Evolutionary conservation across 345 rosid genomes (phyloP).

Genomic region (Dovyalis caffra): DNA sequence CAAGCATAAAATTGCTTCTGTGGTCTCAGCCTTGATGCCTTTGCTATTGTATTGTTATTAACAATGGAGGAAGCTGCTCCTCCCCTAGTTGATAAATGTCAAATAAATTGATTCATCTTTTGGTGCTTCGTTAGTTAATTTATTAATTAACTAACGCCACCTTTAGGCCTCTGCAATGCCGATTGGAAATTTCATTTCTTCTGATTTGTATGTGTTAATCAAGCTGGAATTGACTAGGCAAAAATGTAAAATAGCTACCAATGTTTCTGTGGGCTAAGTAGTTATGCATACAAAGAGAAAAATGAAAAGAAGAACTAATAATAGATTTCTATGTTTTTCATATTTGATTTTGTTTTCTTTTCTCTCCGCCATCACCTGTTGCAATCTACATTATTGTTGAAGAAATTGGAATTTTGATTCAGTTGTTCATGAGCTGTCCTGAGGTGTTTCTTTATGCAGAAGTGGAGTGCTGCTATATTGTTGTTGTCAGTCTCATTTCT

Average conservation of each 20-base stretch:
- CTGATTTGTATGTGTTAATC: not conserved
- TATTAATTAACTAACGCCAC: not conserved
- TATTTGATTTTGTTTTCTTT: too few species aligned
- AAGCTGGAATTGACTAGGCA: not conserved
- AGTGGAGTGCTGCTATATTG: too few species aligned
- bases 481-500: too few species aligned
- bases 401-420: too few species aligned
- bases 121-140: not conserved
- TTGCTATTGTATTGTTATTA: not conserved
- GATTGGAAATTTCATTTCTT: not conserved
- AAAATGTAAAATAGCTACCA: not conserved
- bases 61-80: not conserved
- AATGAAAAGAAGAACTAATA: not conserved
- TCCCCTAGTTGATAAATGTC: not conserved
- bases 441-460: too few species aligned
- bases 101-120: not conserved
- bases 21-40: not conserved
- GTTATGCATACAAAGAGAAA: not conserved
- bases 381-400: too few species aligned
- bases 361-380: too few species aligned
- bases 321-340: not conserved
- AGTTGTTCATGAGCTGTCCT: too few species aligned
- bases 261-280: not conserved
- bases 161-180: not conserved
- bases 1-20: constrained; percentile 3